Base-by-base conservation (phyloP, 257 asterid species). In the Thymus mandschuricus region DNA sequence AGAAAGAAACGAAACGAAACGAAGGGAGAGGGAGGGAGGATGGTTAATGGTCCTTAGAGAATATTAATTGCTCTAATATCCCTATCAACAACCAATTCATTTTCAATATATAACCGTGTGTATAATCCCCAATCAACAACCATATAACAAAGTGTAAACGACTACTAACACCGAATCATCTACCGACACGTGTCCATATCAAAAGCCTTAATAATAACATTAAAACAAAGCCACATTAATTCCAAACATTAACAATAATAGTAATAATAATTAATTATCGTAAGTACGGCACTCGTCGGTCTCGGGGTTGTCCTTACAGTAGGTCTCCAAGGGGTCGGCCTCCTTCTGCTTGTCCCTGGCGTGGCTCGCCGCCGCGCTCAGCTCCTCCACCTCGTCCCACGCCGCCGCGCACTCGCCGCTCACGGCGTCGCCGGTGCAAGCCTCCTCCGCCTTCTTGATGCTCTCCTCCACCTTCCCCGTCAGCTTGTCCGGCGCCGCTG, bases 351-450 rank as follows among this genome's bases (percentile, higher is more conserved):
- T 84, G 82, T 91, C 99, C 94, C 88, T 75, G 0, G 97, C 96
- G 60, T 94, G 92, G 79, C 99, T 85, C 15, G 89, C 96, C 10
- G 98, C 98, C 27, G 98, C 98, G 69, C 98, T 91, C 82, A 92
- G 93, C 89, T 94, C 99, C 95, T 94, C 99, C 85, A 94, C 99
- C 82, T 84, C 98, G 70, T 94, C 98, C 99, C 99, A 94, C 12
- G 97, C 95, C 29, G 99, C 99, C 48, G 84, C 97, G 81, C 99
- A 94, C 88, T 94, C 97, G 12, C 96, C 97, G 81, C 89, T 82
- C 1, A 54, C 82, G 0, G 97, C 91, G 61, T 91, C 82, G 1
- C 71, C 92, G 45, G 81, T 45, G 81, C 97, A 91, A 1, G 95
- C 63, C 66, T 89, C 96, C 84, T 88, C 79, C 4, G 99, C 97